Percentiles rank a stretch among this genome's conserved stretches.
These are phyloP conservation scores for Phlyctochytrium planicorne DNA, from an alignment of 192 early-diverging fungal species.

Conservation along the genomic window DNA sequence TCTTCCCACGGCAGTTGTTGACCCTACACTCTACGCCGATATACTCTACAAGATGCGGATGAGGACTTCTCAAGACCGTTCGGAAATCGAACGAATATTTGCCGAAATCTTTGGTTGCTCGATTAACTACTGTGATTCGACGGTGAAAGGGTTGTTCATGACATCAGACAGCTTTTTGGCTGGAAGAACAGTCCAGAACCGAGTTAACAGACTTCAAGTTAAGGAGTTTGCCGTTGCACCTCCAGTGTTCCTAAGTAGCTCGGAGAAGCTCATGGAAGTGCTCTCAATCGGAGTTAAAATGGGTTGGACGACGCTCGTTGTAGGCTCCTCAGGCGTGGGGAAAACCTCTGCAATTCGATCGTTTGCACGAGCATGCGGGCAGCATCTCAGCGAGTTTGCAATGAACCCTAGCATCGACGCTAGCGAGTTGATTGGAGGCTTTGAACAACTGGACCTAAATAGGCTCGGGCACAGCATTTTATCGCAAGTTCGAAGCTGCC, in stretches of 20 bases:
- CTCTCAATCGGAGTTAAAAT: conserved; percentile 28
- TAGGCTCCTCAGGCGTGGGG: conserved; percentile 78
- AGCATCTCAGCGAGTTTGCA: conserved; percentile 84
- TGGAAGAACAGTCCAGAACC: too few relatives aligned
- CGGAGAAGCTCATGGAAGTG: too few relatives aligned
- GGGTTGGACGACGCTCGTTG: conserved; percentile 89
- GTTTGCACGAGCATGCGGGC: conserved; percentile 78
- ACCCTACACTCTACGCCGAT: not conserved
- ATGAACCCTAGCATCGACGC: conserved; percentile 96
- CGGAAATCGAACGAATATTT: not conserved
- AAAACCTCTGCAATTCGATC: conserved; percentile 86
- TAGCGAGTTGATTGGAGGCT: conserved; percentile 93
- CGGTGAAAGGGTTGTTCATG: too few relatives aligned
- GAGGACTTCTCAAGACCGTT: not conserved
- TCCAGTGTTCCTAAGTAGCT: too few relatives aligned
- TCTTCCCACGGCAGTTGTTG: not conserved
- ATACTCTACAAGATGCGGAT: not conserved
- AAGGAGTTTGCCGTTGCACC: too few relatives aligned
- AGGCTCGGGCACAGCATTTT: conserved; percentile 63
- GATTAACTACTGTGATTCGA: too few relatives aligned
- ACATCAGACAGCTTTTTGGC: too few relatives aligned
- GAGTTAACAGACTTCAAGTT: too few relatives aligned
- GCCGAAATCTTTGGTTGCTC: not conserved
- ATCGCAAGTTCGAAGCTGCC: conserved; percentile 39
- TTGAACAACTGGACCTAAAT: conserved; percentile 90